phyloP scores from a whole-genome alignment of 306 rosid genomes.

The Prunus fruticosa region DNA sequence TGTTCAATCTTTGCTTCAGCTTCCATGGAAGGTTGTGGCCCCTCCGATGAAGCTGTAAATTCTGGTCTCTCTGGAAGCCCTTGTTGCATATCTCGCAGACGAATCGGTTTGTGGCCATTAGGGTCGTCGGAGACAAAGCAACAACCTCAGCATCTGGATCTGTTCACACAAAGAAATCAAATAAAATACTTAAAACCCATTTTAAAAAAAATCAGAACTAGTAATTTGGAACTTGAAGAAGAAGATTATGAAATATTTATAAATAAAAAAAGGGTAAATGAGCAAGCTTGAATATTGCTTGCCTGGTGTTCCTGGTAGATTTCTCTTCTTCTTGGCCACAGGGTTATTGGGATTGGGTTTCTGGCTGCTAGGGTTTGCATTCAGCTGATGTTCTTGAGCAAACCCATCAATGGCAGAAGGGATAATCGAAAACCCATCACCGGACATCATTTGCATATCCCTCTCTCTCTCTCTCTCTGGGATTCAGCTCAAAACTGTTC shows the following conservation, averaged over 20 bases:
- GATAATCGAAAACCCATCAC: slow-evolving; percentile 58
- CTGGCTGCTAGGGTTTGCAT: slow-evolving; percentile 45
- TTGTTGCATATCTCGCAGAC: slow-evolving; percentile 94
- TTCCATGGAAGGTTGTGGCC: slow-evolving; percentile 99
- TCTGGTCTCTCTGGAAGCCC: slow-evolving; percentile 96
- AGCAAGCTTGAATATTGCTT: not conserved
- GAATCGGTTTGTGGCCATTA: slow-evolving; percentile 92
- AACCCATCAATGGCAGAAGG: slow-evolving; percentile 51
- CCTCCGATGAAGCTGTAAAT: slow-evolving; percentile 87
- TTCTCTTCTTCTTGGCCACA: slow-evolving; percentile 71
- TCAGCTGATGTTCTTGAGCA: slow-evolving; percentile 56
- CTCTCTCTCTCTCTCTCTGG: not conserved
- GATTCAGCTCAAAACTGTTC: slow-evolving; percentile 8
- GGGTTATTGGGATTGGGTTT: slow-evolving; percentile 53
- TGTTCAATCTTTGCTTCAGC: slow-evolving; percentile 63
- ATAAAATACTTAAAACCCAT: not conserved
- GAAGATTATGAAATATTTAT: not conserved
- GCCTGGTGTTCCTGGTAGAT: slow-evolving; percentile 96
- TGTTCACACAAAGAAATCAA: slow-evolving; percentile 10
- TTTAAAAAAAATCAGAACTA: not conserved
- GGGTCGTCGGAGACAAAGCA: slow-evolving; percentile 83
- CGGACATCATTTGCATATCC: slow-evolving; percentile 37
- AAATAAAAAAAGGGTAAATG: not conserved
- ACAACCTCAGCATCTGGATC: slow-evolving; percentile 99
- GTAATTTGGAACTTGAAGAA: not conserved